These are phyloP conservation scores for Mortierella sp. DNA, from an alignment of 371 early-diverging fungal genomes.

Conservation along the genomic window DNA sequence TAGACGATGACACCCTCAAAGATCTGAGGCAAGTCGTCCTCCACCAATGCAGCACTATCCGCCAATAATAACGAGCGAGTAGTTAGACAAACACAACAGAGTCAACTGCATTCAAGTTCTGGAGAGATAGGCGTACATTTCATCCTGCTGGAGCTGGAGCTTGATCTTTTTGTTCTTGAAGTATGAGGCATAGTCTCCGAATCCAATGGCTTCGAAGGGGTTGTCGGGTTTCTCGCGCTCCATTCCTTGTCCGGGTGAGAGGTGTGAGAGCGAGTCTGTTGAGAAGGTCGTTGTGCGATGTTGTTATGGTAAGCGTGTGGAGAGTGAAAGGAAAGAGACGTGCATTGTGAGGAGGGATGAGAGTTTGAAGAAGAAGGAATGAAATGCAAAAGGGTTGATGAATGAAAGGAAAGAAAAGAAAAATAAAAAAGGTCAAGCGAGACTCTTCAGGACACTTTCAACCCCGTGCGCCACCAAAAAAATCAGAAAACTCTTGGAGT, in stretches of 20 bases:
- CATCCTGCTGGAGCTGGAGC: constrained; percentile 71
- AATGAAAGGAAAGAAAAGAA: not conserved
- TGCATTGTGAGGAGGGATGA: not conserved
- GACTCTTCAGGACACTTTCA: not conserved
- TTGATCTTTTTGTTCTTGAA: constrained; percentile 75
- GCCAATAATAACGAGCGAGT: not conserved
- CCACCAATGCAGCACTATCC: constrained; percentile 23
- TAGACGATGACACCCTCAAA: constrained; percentile 73
- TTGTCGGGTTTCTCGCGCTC: constrained; percentile 47
- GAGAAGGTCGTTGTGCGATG: not conserved
- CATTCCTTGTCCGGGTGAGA: not conserved
- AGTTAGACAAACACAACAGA: not conserved
- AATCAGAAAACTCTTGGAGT: not conserved
- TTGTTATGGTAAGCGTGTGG: not conserved
- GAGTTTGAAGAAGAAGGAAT: not conserved
- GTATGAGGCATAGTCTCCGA: constrained; percentile 74
- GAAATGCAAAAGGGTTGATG: not conserved
- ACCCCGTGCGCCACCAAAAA: constrained; percentile 16
- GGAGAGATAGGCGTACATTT: constrained; percentile 46
- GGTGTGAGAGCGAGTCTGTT: not conserved
- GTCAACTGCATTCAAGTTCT: too few relatives aligned
- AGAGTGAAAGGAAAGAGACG: not conserved
- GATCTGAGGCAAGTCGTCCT: constrained; percentile 57
- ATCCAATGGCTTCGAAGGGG: constrained; percentile 67
- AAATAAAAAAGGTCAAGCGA: constrained; percentile 6